Conservation (phyloP, 108 stramenopile species). For the Cyclotella sp. region DNA sequence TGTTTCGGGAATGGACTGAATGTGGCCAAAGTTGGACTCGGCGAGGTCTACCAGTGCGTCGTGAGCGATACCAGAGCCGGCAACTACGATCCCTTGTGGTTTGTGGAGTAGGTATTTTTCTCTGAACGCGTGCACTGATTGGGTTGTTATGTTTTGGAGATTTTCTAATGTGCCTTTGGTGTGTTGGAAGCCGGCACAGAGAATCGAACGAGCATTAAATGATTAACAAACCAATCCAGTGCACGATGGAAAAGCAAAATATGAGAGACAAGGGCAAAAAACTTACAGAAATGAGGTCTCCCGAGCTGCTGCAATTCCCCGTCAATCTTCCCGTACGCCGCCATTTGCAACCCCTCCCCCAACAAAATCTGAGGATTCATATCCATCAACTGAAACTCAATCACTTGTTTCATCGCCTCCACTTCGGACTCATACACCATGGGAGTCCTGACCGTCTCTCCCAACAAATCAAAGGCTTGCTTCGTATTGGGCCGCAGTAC, state of each 20-base stretch:
- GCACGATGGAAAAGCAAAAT: neutral
- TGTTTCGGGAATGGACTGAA: constrained; percentile 25
- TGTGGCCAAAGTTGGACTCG: constrained; percentile 77
- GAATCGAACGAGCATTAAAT: neutral
- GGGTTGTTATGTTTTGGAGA: constrained; percentile 66
- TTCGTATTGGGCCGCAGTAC: constrained; percentile 88
- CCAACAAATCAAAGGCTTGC: constrained; percentile 78
- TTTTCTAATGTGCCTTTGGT: constrained; percentile 56
- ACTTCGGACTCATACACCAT: constrained; percentile 62
- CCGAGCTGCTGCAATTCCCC: constrained; percentile 76
- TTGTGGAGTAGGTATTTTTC: constrained; percentile 63
- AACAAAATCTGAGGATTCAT: constrained; percentile 71
- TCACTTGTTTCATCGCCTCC: constrained; percentile 72
- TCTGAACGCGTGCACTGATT: constrained; percentile 71
- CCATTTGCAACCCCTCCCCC: constrained; percentile 90
- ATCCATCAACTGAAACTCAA: constrained; percentile 87
- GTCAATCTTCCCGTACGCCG: constrained; percentile 77
- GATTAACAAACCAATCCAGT: neutral
- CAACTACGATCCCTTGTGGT: constrained; percentile 86
- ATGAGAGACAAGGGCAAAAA: neutral
- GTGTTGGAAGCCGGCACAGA: too few species aligned
- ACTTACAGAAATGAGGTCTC: constrained; percentile 77
- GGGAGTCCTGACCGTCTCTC: constrained; percentile 77
- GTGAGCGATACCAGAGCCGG: constrained; percentile 95
- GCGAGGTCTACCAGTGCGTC: constrained; percentile 88